phyloP scores from a whole-genome alignment of 306 rosid genomes.

The Vigna nakashimae region DNA sequence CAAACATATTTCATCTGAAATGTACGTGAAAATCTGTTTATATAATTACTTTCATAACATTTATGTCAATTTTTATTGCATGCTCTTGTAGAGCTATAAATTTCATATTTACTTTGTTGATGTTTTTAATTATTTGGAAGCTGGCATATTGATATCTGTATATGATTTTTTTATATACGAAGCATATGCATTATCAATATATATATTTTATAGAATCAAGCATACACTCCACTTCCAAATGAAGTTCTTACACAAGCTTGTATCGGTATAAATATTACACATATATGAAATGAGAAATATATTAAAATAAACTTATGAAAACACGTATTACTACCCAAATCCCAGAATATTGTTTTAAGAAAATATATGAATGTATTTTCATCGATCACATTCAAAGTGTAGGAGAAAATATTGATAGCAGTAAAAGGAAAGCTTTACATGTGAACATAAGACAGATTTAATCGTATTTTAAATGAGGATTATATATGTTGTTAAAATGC shows the following conservation, averaged over 20 bases:
- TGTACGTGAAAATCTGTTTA: not conserved
- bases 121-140: not conserved
- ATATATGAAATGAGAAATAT: not conserved
- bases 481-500: not conserved
- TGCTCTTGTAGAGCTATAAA: not conserved
- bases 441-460: not conserved
- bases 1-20: not conserved
- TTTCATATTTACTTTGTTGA: not conserved
- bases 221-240: not conserved
- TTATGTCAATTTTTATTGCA: not conserved
- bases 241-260: not conserved
- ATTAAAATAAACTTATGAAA: not conserved
- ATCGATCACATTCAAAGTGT: not conserved
- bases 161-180: not conserved
- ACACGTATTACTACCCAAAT: not conserved
- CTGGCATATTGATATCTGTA: not conserved
- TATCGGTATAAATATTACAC: not conserved
- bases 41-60: not conserved
- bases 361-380: not conserved
- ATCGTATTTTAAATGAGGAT: not conserved
- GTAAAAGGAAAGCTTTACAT: not conserved
- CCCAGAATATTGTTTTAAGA: not conserved
- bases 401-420: not conserved
- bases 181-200: not conserved
- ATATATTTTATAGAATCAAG: not conserved